These are phyloP conservation scores for Coemansia sp. DNA, from an alignment of 192 early-diverging fungal genomes.

Conservation along the genomic window DNA sequence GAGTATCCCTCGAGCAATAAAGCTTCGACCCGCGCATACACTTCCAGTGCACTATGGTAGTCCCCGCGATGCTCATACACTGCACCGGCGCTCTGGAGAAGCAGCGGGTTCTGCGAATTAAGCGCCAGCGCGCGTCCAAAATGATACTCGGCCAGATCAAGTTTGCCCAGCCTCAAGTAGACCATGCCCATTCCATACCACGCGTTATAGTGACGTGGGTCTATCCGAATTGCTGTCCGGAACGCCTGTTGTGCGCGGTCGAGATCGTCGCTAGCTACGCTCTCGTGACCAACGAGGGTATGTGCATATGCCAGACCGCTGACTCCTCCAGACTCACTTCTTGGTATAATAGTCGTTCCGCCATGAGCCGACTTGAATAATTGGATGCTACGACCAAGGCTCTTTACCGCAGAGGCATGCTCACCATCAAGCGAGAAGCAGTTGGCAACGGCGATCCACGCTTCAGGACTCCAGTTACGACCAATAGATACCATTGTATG, in stretches of 20 bases:
- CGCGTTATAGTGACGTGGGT: conserved; percentile 79
- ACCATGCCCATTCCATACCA: conserved; percentile 82
- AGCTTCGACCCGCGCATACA: conserved; percentile 64
- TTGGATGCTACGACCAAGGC: conserved; percentile 74
- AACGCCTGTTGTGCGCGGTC: conserved; percentile 74
- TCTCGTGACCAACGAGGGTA: conserved; percentile 83
- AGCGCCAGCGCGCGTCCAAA: conserved; percentile 69
- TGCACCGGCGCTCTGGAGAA: conserved; percentile 69
- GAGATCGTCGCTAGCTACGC: conserved; percentile 66
- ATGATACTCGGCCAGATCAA: conserved; percentile 67
- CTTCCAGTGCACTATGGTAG: conserved; percentile 53
- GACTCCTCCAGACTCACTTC: conserved; percentile 31
- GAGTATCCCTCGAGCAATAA: conserved; percentile 33
- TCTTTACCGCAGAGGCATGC: conserved; percentile 70
- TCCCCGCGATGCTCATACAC: conserved; percentile 63
- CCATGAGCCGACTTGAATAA: conserved; percentile 31
- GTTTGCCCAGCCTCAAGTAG: conserved; percentile 71
- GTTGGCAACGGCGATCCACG: conserved; percentile 79
- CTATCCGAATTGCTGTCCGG: conserved; percentile 65
- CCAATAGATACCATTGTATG: conserved; percentile 69
- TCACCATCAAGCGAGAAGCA: conserved; percentile 73
- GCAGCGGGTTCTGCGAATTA: conserved; percentile 68
- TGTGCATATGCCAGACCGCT: conserved; percentile 68
- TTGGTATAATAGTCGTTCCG: conserved; percentile 20
- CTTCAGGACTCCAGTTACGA: conserved; percentile 65